Base-by-base conservation (phyloP, 306 rosid genomes). In the Bauhinia variegata region DNA sequence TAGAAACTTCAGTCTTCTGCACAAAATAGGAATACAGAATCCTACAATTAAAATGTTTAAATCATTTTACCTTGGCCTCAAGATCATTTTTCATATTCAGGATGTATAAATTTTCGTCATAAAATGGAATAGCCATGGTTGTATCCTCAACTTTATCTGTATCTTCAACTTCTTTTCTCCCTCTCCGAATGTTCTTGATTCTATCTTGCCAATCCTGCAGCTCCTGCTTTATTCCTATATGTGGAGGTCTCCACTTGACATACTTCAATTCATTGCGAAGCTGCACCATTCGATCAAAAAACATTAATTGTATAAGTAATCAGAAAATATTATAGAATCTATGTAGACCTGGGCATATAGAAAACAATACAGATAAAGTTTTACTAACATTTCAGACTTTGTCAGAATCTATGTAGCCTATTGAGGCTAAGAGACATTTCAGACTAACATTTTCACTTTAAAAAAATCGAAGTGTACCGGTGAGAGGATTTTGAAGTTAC, bases 191-290 rank as follows among this genome's bases (percentile, higher is more conserved):
- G 72, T 80, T 88, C 74, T 75, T 88, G 44, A 95, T 60, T 63
- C 73, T 91, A 59, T 86, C 96, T 80, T 90, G 97, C 99, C 97
- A 95, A 75, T 95, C 99, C 63, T 90, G 97, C 99, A 96, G 90
- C 75, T 95, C 99, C 63, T 83, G 96, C 67, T 86, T 93, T 49
- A 78, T 86, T 69, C 84, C 89, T 65, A 81, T 65, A 79, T 80
- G 84, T 2, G 87, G 69, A 37, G 91, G 81, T 66, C 88, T 83
- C 99, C 97, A 88, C 88, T 77, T 86, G 43, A 54, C 80, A 57
- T 51, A 66, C 83, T 80, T 86, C 4, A n/a, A 68, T 79, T 89
- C 91, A 60, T 68, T 48, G 58, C 42, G 54, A 71, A 69, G 73
- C 97, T 84, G 77, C 74, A 84, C 48, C 59, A 75, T 39, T 57